Evolutionary conservation across 805 yeast genomes (phyloP).

Genomic region (Zygoascus flipseniorum): DNA sequence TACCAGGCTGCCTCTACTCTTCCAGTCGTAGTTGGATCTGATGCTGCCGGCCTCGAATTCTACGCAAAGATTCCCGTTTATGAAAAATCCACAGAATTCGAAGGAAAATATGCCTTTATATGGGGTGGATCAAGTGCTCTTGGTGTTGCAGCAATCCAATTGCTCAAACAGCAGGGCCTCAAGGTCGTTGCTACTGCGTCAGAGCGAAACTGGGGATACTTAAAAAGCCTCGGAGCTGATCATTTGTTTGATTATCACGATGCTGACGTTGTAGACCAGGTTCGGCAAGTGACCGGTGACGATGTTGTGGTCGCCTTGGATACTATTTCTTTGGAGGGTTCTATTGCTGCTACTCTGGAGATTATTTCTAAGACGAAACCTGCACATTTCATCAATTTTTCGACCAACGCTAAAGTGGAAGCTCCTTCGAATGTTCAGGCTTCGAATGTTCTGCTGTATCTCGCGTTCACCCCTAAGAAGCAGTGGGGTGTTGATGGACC

Average conservation of each 20-base stretch:
- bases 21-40: slow-evolving; percentile 46
- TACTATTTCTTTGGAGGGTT: slow-evolving; percentile 17
- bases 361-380: slow-evolving; percentile 10
- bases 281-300: slow-evolving; percentile 25
- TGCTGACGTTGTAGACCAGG: slow-evolving; percentile 37
- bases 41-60: slow-evolving; percentile 32
- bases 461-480: slow-evolving; percentile 9
- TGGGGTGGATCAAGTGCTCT: slow-evolving; percentile 51
- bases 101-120: slow-evolving; percentile 14
- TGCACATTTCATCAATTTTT: slow-evolving; percentile 2
- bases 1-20: slow-evolving; percentile 62
- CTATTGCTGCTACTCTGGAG: slow-evolving; percentile 12
- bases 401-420: background rate
- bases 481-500: slow-evolving; percentile 2
- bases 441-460: slow-evolving; percentile 9
- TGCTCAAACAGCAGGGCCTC: slow-evolving; percentile 44
- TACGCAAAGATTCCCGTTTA: slow-evolving; percentile 9
- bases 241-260: slow-evolving; percentile 38
- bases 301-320: slow-evolving; percentile 21
- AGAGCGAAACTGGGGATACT: slow-evolving; percentile 33
- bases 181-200: slow-evolving; percentile 46
- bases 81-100: slow-evolving; percentile 7
- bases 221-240: slow-evolving; percentile 43
- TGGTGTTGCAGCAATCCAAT: slow-evolving; percentile 50
- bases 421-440: slow-evolving; percentile 4